Evolutionary conservation across 805 yeast species (phyloP), one percentile per base, ranked within the genome.

Genomic region (Ascoidea tarda): DNA sequence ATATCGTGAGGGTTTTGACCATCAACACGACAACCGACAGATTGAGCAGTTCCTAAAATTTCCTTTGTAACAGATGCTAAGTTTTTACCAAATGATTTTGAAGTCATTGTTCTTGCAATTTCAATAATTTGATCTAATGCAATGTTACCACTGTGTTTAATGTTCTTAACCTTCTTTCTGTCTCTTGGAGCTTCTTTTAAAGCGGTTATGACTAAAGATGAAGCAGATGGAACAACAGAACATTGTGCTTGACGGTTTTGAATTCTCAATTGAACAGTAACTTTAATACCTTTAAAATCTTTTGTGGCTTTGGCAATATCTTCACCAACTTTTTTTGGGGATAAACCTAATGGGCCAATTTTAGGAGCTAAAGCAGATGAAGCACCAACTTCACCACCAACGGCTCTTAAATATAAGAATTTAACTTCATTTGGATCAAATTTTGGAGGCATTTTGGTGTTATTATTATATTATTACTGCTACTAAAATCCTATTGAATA

Each of bases 251-350:
- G 99, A 85, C 99, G 90, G 95, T 93, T 93, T 82, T 93, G 99
- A 72, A 93, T 90, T 76, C 84, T 93, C 76, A 93, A 83, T 80
- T 89, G 96, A 62, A 93, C 98, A 64, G 99, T 93, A 71, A 93
- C 98, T 77, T 91, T 87, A 70, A 93, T 91, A 82, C 99, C 99
- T 81, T 93, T 93, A 95, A 82, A 91, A 72, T 84, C 82, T 79
- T 87, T 85, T 79, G 99, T 91, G 74, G 99, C 99, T 85, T 93
- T 93, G 74, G 99, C 99, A 69, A 93, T 93, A 74, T 93, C 99
- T 79, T 93, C 99, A 90, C 99, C 99, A 72, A 93, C 96, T 85
- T 93, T 91, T 95, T 91, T 93, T 81, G 99, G 97, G 60, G 97
- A 89, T 68, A 93, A 81, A 89, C 99, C 99, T 73, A 93, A 87